Conservation (phyloP, 2,329 filamentous ascomycete genomes). For the Apiospora sp. region DNA sequence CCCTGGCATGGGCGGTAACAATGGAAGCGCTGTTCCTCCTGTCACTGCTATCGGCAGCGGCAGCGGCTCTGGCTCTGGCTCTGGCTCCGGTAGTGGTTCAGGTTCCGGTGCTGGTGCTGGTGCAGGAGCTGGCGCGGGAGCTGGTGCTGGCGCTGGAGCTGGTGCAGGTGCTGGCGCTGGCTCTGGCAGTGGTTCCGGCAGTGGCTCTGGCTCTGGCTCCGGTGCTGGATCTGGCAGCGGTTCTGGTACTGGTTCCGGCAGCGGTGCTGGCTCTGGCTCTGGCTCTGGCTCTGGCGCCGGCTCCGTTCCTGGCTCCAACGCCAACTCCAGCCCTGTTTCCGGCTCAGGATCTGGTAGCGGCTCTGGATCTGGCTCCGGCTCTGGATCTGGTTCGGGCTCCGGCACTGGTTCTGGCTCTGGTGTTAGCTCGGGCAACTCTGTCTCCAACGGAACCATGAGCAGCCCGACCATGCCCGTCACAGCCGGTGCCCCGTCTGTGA, state of each 20-base stretch:
- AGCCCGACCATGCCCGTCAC: constrained; percentile 32
- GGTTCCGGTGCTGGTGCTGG: background rate
- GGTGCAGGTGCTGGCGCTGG: background rate
- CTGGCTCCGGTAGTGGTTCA: background rate
- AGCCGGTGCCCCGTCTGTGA: constrained; percentile 38
- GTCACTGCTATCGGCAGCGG: constrained; percentile 12
- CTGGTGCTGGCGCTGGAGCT: constrained; percentile 7
- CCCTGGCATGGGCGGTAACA: constrained; percentile 29
- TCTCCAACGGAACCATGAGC: constrained; percentile 30
- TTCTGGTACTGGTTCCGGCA: background rate
- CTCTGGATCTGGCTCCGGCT: background rate
- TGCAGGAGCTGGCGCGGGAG: constrained; percentile 10
- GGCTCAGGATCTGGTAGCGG: constrained; percentile 17
- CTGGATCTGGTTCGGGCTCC: background rate
- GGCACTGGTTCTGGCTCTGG: background rate
- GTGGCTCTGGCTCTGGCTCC: background rate
- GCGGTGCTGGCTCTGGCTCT: constrained; percentile 1
- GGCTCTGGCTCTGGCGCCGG: background rate
- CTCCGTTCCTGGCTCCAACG: constrained; percentile 4
- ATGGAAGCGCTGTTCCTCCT: constrained; percentile 23
- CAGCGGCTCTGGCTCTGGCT: constrained; percentile 22
- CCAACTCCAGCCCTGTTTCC: background rate
- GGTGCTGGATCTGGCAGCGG: background rate
- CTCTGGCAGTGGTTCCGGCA: constrained; percentile 12
- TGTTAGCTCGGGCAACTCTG: constrained; percentile 30